Base-by-base conservation (phyloP, 2,329 filamentous ascomycete species). In the Hypoxylon sp. region DNA sequence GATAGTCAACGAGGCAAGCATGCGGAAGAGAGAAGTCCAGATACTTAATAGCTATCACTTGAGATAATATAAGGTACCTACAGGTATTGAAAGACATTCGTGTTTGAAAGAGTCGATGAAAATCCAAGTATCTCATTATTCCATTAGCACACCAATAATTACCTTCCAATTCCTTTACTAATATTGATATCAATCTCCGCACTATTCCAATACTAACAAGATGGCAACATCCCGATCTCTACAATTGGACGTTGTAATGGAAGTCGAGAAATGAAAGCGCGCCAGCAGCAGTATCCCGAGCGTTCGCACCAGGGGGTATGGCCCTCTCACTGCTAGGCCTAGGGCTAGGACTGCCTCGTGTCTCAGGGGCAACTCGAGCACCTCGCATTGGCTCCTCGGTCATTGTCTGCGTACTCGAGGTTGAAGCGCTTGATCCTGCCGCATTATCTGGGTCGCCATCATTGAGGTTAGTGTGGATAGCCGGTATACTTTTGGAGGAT, bases 401-500 rank as follows among this genome's bases (percentile, higher is more conserved):
- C 5, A 50, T 11, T 4, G 46, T 50, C 7, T 30, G 25, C 25
- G 46, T 50, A n/a, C 11, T 50, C 2, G 46, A 30, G 13, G 22
- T 14, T 6, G 46, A 30, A 31, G 22, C 13, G 1, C 22, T 13
- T 8, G 25, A 27, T 50, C 13, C 10, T 6, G 46, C 25, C 22
- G 11, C n/a, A 31, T 50, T 50, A 27, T 50, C 40, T 44, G 40
- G 17, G 20, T 22, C 40, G 7, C 40, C 46, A 50, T 8, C 46
- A 50, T 50, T 50, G 13, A 31, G 22, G 46, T 50, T 31, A 50
- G 46, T 30, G 46, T 50, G 46, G 25, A 31, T 17, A 25, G 13
- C 11, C 46, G 46, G 17, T 20, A 11, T 22, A n/a, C 17, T 44
- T 44, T 7, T 22, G 17, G 40, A 44, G 17, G 11, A n/a, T 44